Evolutionary conservation across 108 stramenopile genomes (phyloP), one percentile per base, ranked within the genome.

Genomic region (Phaeodactylum tricornutum): DNA sequence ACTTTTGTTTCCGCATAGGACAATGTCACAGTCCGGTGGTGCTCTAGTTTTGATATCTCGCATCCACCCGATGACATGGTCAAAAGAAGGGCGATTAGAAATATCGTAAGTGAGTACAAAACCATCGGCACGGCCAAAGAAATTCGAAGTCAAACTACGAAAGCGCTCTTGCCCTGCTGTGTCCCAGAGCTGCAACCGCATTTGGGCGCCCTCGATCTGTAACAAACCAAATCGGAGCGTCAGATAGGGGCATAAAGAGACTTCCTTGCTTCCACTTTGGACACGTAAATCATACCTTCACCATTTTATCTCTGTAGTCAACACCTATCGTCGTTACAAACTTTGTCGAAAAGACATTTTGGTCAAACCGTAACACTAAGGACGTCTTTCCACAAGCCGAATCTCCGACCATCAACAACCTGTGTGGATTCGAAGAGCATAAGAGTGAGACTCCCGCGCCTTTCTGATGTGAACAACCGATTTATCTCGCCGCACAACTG

Each of bases 81-180:
- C 81, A 62, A 92, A 95, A 31, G 84, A 84, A 26, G 87, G 78
- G 44, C 86, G 63, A 43, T 82, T 82, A 46, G 86, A 82, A 25
- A 92, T 83, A 53, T 95, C 94, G 59, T 89, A 95, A 26, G 83
- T 82, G 3, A 95, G 66, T 41, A 90, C 88, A 56, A 95, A 87
- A 19, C 92, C 95, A 59, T 96, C 90, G 31, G 92, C 95, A 30
- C 84, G 57, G 11, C 93, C 90, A 64, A 93, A 96, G 72, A 93
- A 96, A 52, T 91, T 92, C 25, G 90, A 82, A 24, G 95, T 96
- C 29, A 96, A 64, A 32, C 77, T 77, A 14, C 91, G 85, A 67
- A 93, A 96, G 42, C 95, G 59, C 64, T 96, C 95, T 67, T 95
- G 94, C 29, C 94, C 94, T 7, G 94, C 94, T 6, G 94, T 95